A percentile compares a stretch with the other conserved stretches of the same genome.
Conservation (phyloP, 2,329 filamentous ascomycete genomes). For the Boeremia exigua region DNA sequence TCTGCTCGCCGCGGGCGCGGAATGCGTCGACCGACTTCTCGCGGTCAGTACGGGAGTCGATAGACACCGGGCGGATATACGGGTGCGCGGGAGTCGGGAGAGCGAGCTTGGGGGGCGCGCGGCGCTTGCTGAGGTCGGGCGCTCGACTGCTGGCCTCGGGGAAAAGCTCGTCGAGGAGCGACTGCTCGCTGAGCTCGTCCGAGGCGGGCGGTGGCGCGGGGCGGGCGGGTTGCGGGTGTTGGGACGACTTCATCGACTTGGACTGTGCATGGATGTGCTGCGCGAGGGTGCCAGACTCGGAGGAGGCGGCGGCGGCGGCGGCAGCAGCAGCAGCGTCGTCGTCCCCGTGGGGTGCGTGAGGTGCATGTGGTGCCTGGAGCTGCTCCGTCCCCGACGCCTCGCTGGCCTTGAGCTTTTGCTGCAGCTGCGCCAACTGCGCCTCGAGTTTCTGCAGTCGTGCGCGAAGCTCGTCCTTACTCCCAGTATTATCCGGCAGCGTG, state of each 20-base stretch:
- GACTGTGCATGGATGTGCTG: conserved; percentile 24
- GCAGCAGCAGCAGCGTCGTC: not conserved
- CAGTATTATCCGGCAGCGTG: not conserved
- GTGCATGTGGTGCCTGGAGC: not conserved
- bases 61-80: conserved; percentile 11
- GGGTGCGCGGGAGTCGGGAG: conserved; percentile 23
- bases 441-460: not conserved
- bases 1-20: conserved; percentile 33
- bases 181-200: conserved; percentile 33
- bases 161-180: conserved; percentile 60
- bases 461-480: conserved; percentile 1
- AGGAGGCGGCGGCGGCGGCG: not conserved
- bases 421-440: conserved; percentile 4
- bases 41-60: not conserved
- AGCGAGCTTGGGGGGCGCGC: conserved; percentile 38
- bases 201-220: not conserved
- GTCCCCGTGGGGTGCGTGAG: not conserved
- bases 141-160: conserved; percentile 52
- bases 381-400: not conserved
- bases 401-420: not conserved
- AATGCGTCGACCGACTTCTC: conserved; percentile 27
- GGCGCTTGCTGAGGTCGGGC: conserved; percentile 17
- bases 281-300: conserved; percentile 7
- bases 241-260: conserved; percentile 20
- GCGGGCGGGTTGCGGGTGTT: not conserved